phyloP scores from a whole-genome alignment of 1,284 basidiomycete genomes.

The Flammula alnicola region DNA sequence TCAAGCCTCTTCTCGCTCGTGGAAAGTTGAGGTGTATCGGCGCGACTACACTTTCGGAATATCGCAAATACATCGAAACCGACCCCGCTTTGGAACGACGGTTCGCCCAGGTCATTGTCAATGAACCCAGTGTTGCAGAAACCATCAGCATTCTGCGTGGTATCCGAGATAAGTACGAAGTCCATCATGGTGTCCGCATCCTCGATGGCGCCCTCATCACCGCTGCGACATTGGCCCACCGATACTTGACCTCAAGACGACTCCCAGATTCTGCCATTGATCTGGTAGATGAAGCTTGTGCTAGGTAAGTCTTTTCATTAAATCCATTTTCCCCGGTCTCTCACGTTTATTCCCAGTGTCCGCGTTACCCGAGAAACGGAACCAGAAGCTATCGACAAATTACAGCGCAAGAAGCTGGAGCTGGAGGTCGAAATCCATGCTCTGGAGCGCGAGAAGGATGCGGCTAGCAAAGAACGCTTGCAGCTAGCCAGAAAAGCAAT shows the following conservation, averaged over 20 bases:
- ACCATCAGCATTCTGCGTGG: constrained; percentile 94
- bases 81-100: constrained; percentile 94
- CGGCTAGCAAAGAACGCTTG: constrained; percentile 89
- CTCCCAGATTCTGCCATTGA: constrained; percentile 94
- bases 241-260: constrained; percentile 88
- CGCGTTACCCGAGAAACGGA: constrained; percentile 94
- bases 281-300: constrained; percentile 92
- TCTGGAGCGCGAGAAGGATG: constrained; percentile 91
- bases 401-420: constrained; percentile 92
- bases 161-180: constrained; percentile 80
- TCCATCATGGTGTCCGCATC: constrained; percentile 91
- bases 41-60: constrained; percentile 93
- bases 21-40: constrained; percentile 86
- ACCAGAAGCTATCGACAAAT: constrained; percentile 92
- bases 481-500: constrained; percentile 79
- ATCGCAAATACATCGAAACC: constrained; percentile 95
- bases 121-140: constrained; percentile 90
- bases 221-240: constrained; percentile 92
- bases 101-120: constrained; percentile 93
- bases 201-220: constrained; percentile 89
- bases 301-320: constrained; percentile 57
- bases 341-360: constrained; percentile 56
- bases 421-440: constrained; percentile 97
- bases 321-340: constrained; percentile 2
- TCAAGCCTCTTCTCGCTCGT: constrained; percentile 90